Conservation (phyloP, 2,329 filamentous ascomycete genomes). For the Nigrospora sphaerica region DNA sequence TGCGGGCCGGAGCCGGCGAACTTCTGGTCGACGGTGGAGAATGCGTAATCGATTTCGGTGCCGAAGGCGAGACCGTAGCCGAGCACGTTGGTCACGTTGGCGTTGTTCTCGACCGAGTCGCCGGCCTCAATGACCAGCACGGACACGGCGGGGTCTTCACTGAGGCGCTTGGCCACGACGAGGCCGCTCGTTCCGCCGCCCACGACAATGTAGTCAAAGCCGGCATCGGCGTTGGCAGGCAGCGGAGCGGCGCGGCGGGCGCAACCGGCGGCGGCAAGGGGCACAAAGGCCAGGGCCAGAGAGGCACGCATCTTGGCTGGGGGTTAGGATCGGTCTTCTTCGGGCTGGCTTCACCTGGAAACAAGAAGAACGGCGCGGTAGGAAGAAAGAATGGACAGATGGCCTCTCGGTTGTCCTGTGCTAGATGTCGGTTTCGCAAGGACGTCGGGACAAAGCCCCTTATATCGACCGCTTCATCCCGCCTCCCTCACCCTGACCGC, state of each 20-base stretch:
- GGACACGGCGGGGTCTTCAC: slow-evolving; percentile 1
- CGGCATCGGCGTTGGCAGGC: background rate
- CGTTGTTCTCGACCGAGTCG: slow-evolving; percentile 2
- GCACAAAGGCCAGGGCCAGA: background rate
- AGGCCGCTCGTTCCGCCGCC: slow-evolving; percentile 2
- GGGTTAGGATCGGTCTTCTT: background rate
- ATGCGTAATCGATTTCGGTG: slow-evolving; percentile 4
- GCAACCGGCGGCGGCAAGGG: slow-evolving; percentile 1
- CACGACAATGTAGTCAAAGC: slow-evolving; percentile 4
- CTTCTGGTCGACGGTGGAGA: slow-evolving; percentile 1
- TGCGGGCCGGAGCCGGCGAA: slow-evolving; percentile 1
- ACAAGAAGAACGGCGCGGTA: background rate
- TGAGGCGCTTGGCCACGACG: slow-evolving; percentile 4
- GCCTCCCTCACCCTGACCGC: too few relatives aligned
- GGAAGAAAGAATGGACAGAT: background rate
- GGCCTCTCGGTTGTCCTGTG: too few relatives aligned
- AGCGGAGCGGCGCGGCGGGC: background rate
- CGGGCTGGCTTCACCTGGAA: background rate
- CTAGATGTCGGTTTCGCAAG: too few relatives aligned
- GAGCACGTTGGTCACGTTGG: slow-evolving; percentile 1
- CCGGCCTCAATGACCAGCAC: slow-evolving; percentile 5
- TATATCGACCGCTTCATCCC: too few relatives aligned
- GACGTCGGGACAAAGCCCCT: too few relatives aligned
- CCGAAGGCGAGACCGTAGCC: slow-evolving; percentile 2
- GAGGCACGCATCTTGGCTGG: background rate